A percentile compares a stretch with the other conserved stretches of the same genome.
Evolutionary conservation across 192 early-diverging fungal genomes (phyloP).

Genomic region (Blastocladiella britannica): DNA sequence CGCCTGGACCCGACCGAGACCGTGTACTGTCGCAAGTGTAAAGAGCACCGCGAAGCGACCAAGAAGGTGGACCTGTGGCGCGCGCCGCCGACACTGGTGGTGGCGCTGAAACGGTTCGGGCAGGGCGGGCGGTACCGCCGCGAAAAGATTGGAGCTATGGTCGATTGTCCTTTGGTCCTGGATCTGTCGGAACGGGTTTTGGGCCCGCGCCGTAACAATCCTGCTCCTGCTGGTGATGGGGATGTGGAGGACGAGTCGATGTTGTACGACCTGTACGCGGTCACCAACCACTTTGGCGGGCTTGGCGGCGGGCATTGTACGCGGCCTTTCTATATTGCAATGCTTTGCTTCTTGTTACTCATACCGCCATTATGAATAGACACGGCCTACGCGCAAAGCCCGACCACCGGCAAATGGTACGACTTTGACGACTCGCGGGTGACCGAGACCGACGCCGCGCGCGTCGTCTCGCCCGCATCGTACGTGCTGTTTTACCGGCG

Average conservation of each 20-base stretch:
- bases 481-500: conserved; percentile 39
- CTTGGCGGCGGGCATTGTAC: conserved; percentile 50
- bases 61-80: conserved; percentile 66
- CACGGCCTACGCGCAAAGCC: conserved; percentile 45
- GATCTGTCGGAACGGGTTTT: conserved; percentile 32
- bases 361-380: conserved; percentile 13
- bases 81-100: conserved; percentile 53
- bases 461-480: conserved; percentile 26
- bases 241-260: conserved; percentile 5
- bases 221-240: too few species aligned
- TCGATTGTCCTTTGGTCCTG: conserved; percentile 46
- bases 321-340: conserved; percentile 2
- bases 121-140: conserved; percentile 32
- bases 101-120: conserved; percentile 66
- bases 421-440: conserved; percentile 72
- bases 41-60: conserved; percentile 49
- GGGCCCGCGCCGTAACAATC: conserved; percentile 3
- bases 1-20: conserved; percentile 48
- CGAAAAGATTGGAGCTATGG: conserved; percentile 50
- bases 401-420: conserved; percentile 46
- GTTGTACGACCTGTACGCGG: conserved; percentile 58
- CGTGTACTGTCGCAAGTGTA: conserved; percentile 61
- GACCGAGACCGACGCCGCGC: conserved; percentile 18
- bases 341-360: conserved; percentile 11
- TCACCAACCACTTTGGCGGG: conserved; percentile 60